Evolutionary conservation across 192 early-diverging fungal species (phyloP).

Genomic region (Nowakowskiella sp.): DNA sequence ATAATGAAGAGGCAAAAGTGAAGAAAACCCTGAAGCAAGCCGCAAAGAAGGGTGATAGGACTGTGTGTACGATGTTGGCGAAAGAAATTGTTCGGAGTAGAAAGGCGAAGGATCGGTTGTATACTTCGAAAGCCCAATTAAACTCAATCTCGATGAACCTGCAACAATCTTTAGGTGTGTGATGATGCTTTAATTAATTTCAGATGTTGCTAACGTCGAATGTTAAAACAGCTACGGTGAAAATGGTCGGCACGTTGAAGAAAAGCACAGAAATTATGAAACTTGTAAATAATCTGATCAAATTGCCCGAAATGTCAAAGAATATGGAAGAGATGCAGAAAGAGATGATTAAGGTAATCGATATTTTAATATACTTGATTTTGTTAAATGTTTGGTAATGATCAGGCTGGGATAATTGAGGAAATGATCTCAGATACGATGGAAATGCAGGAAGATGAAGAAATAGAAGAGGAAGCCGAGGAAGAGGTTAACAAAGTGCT

Average conservation of each 20-base stretch:
- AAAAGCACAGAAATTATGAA: conserved; percentile 89
- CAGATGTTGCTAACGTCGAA: background rate
- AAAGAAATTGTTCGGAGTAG: conserved; percentile 74
- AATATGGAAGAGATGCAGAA: conserved; percentile 85
- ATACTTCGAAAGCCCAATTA: conserved; percentile 85
- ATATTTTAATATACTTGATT: conserved; percentile 1
- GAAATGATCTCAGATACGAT: conserved; percentile 93
- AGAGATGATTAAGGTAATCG: conserved; percentile 88
- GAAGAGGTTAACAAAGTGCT: conserved; percentile 88
- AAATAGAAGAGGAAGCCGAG: conserved; percentile 88
- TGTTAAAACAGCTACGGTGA: conserved; percentile 58
- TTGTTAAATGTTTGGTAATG: background rate
- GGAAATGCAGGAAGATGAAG: conserved; percentile 79
- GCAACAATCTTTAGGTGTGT: conserved; percentile 73
- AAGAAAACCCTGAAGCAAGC: conserved; percentile 70
- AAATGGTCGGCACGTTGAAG: conserved; percentile 79
- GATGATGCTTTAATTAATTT: background rate
- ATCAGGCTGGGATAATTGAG: conserved; percentile 86
- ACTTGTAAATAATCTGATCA: conserved; percentile 77
- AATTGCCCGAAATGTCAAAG: conserved; percentile 73
- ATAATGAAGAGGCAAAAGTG: conserved; percentile 76
- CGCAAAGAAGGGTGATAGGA: conserved; percentile 79
- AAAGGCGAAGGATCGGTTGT: conserved; percentile 71
- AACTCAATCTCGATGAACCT: conserved; percentile 87
- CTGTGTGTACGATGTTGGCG: conserved; percentile 64